Evolutionary conservation across 164 flowering plant genomes (phyloP).

Genomic region (Hamamelis virginiana): DNA sequence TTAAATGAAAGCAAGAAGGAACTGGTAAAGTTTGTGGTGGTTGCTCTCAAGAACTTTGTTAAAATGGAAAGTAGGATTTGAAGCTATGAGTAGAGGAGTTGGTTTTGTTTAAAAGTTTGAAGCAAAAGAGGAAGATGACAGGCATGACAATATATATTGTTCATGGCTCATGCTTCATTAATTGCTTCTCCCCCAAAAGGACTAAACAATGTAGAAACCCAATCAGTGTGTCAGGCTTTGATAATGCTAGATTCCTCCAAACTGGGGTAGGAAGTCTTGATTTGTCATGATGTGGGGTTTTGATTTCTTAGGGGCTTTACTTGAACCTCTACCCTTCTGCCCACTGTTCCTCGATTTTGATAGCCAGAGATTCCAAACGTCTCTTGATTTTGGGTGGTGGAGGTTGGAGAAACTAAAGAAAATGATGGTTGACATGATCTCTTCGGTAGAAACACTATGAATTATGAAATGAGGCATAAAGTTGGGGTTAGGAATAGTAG

Average conservation of each 20-base stretch:
- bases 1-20: no score
- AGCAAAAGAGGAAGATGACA: background rate
- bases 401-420: constrained; percentile 21
- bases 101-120: background rate
- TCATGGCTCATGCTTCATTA: constrained; percentile 7
- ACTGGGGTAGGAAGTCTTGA: constrained; percentile 18
- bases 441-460: constrained; percentile 13
- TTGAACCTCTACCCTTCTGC: background rate
- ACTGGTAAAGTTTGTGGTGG: constrained; percentile 7
- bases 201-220: constrained; percentile 5
- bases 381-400: constrained; percentile 21
- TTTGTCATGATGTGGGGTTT: constrained; percentile 17
- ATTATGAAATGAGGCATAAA: constrained; percentile 22
- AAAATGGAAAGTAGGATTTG: constrained; percentile 3
- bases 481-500: constrained; percentile 2
- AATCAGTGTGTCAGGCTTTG: constrained; percentile 3
- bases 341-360: constrained; percentile 9
- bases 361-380: constrained; percentile 19
- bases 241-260: constrained; percentile 14
- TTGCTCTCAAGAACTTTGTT: constrained; percentile 2
- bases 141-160: background rate
- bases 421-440: constrained; percentile 24
- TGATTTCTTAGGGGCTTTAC: background rate
- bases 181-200: no score
- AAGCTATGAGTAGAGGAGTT: background rate